Evolutionary conservation across 1,284 basidiomycete genomes (phyloP).

Genomic region (Tetrapyrgos nigripes): DNA sequence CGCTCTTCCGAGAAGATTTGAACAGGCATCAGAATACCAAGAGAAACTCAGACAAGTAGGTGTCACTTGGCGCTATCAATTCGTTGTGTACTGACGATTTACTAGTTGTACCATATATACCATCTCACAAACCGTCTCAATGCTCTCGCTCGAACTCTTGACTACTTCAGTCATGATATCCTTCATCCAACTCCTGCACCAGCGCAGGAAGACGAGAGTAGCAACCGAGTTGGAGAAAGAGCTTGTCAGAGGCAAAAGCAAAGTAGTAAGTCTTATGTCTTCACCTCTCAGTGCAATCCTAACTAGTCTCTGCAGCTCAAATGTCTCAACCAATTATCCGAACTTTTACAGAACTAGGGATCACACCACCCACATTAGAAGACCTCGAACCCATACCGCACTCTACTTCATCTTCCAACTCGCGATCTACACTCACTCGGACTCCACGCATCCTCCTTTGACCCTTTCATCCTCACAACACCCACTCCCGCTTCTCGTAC

Average conservation of each 20-base stretch:
- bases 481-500: slow-evolving; percentile 55
- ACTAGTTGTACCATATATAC: too few relatives aligned
- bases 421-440: slow-evolving; percentile 17
- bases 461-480: slow-evolving; percentile 60
- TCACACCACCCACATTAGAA: too few relatives aligned
- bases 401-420: slow-evolving; percentile 36
- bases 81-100: too few relatives aligned
- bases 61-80: too few relatives aligned
- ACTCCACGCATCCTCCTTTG: slow-evolving; percentile 43
- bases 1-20: too few relatives aligned
- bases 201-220: slow-evolving; percentile 41
- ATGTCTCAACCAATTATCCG: slow-evolving; percentile 68
- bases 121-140: too few relatives aligned
- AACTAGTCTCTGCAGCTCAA: too few relatives aligned
- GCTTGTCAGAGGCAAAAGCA: slow-evolving; percentile 79
- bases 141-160: too few relatives aligned
- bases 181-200: slow-evolving; percentile 49
- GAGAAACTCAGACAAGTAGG: too few relatives aligned
- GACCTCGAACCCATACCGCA: slow-evolving; percentile 47
- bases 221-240: slow-evolving; percentile 82
- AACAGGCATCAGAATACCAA: too few relatives aligned
- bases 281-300: too few relatives aligned
- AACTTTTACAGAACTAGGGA: slow-evolving; percentile 76
- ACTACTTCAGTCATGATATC: too few relatives aligned
- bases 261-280: slow-evolving; percentile 62